These are phyloP conservation scores for bread wheat (Triticum aestivum) DNA, from an alignment of 176 grass and related monocot genomes.

Conservation along the genomic window DNA sequence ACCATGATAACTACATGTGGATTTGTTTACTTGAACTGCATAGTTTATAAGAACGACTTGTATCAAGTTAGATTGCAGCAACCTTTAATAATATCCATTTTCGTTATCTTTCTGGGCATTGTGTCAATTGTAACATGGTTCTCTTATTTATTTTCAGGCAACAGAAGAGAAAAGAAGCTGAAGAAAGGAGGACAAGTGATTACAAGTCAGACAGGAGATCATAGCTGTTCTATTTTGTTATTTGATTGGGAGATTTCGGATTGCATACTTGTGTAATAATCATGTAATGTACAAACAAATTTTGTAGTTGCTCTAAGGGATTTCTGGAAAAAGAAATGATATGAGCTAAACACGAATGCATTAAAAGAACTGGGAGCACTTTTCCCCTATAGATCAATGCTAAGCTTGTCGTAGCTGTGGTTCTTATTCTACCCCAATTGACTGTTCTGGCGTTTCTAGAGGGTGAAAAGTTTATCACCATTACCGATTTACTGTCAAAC, in stretches of 20 bases:
- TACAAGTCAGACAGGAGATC: constrained; percentile 75
- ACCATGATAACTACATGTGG: background rate
- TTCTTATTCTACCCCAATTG: background rate
- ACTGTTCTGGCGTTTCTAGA: background rate
- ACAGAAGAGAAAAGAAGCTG: constrained; percentile 84
- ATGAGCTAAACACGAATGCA: background rate
- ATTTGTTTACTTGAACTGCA: background rate
- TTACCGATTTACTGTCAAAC: background rate
- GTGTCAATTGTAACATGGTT: background rate
- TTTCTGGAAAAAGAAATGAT: background rate
- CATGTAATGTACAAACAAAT: constrained; percentile 23
- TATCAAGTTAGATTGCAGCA: background rate
- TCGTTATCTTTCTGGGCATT: background rate
- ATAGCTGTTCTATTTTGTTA: background rate
- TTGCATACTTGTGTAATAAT: constrained; percentile 19
- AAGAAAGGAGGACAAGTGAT: constrained; percentile 66
- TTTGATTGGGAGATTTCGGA: background rate
- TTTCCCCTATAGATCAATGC: background rate
- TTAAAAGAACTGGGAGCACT: background rate
- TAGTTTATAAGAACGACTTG: background rate
- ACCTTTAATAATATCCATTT: background rate
- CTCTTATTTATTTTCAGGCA: constrained; percentile 66
- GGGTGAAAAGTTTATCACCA: background rate
- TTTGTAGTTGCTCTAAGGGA: background rate
- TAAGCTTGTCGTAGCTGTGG: background rate